phyloP scores from a whole-genome alignment of 176 grass and related monocot genomes.

The Musa beccarii region DNA sequence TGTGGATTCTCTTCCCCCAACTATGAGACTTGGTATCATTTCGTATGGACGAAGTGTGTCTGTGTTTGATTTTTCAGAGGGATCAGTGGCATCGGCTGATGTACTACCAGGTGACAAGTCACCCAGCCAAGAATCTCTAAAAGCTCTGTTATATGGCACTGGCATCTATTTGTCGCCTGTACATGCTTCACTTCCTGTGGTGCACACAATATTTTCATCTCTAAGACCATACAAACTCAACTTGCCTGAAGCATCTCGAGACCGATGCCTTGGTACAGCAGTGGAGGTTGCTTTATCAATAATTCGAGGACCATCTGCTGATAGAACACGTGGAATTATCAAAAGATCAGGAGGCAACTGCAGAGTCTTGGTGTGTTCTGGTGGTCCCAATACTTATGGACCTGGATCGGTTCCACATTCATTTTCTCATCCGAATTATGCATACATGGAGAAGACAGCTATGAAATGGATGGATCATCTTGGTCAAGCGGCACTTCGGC shows the following conservation, averaged over 20 bases:
- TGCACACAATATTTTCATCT: slow-evolving; percentile 83
- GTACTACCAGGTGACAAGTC: slow-evolving; percentile 73
- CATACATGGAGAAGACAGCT: slow-evolving; percentile 79
- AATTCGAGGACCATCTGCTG: slow-evolving; percentile 66
- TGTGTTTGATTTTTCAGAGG: slow-evolving; percentile 94
- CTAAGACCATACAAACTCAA: slow-evolving; percentile 63
- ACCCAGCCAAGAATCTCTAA: slow-evolving; percentile 58
- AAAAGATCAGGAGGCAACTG: slow-evolving; percentile 82
- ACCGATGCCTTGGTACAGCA: slow-evolving; percentile 75
- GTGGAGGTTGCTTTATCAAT: slow-evolving; percentile 78
- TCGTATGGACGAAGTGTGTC: slow-evolving; percentile 73
- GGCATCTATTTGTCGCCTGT: slow-evolving; percentile 77
- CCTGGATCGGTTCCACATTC: slow-evolving; percentile 79
- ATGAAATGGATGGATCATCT: slow-evolving; percentile 78
- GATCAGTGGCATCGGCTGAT: slow-evolving; percentile 51
- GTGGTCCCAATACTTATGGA: slow-evolving; percentile 75
- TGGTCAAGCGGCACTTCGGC: slow-evolving; percentile 69
- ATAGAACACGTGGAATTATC: slow-evolving; percentile 75
- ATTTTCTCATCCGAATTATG: slow-evolving; percentile 79
- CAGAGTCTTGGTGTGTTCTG: slow-evolving; percentile 76
- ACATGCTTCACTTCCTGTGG: slow-evolving; percentile 77
- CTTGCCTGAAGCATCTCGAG: slow-evolving; percentile 67
- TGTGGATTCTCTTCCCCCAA: slow-evolving; percentile 65
- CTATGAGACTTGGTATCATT: slow-evolving; percentile 68
- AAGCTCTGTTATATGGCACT: slow-evolving; percentile 69